Evolutionary conservation across 805 yeast genomes (phyloP), one percentile per base, ranked within the genome.

Genomic region (Wickerhamomyces xylosicus): DNA sequence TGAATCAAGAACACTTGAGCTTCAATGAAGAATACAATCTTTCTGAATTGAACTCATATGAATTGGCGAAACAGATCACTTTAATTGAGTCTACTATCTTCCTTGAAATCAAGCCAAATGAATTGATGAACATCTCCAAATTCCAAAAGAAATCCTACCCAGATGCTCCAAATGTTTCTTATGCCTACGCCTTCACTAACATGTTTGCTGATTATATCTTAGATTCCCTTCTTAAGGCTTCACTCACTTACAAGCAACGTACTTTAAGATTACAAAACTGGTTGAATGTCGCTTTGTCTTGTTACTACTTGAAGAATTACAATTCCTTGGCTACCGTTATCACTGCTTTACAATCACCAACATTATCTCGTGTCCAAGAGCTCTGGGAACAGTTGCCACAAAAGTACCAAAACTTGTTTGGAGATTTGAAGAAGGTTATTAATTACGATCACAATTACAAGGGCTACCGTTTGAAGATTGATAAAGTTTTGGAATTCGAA

Each of bases 261-360:
- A 62, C 69, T 9, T 66, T 66, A 39, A 69, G 77, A 39, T 55
- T 82, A 28, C 77, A 77, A 47, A 69, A 74, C 13, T 84, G 95
- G 94, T 59, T 84, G 41, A 80, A 80, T 50, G 68, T 83, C 27
- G 84, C 86, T 0, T 65, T 80, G 38, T 79, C 87, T 1, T 78
- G 87, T 47, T 65, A 79, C 33, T 80, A 82, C 49, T 66, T 83
- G 55, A 65, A 87, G 43, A 84, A 84, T 54, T 83, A 77, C 62
- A 84, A 84, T 53, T 78, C 92, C 0, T 62, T 84, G 44, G 89
- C 90, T 2, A 80, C 90, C 1, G 79, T 84, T 35, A 74, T 84
- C 63, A 81, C 87, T 1, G 70, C 87, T 2, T 62, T 84, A 44
- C 94, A 84, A 54, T 78, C 81, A 37, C 84, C 79, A 53, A 67